These are phyloP conservation scores for Agapanthus africanus DNA, from an alignment of 106 monocot genomes.

Conservation along the genomic window DNA sequence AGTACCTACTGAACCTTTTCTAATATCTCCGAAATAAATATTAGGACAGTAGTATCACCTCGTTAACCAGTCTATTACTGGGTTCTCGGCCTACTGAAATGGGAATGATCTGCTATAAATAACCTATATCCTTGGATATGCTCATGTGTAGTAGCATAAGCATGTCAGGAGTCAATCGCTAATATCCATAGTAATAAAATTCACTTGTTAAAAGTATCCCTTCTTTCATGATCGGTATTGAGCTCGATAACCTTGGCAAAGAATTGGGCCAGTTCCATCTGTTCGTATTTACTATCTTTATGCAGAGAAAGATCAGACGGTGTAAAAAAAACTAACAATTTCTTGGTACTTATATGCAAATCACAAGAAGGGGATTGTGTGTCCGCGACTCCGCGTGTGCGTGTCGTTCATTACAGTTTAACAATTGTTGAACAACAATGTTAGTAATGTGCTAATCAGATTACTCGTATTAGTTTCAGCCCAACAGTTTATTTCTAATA, in stretches of 20 bases:
- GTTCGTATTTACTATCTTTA: too few species aligned
- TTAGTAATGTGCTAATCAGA: too few species aligned
- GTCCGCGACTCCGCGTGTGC: too few species aligned
- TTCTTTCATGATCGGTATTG: not conserved
- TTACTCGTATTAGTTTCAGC: not conserved
- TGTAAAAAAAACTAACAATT: too few species aligned
- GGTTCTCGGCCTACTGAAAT: too few species aligned
- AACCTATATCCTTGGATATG: not conserved
- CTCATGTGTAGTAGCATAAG: not conserved
- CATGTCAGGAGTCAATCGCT: not conserved
- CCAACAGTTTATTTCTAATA: not conserved
- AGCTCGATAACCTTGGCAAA: not conserved
- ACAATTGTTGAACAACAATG: not conserved
- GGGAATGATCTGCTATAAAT: too few species aligned
- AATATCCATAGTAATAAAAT: not conserved
- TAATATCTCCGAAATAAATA: too few species aligned
- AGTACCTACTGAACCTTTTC: too few species aligned
- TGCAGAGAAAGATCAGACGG: too few species aligned
- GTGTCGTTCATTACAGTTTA: not conserved
- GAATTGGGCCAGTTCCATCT: not conserved
- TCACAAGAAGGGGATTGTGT: not conserved
- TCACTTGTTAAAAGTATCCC: not conserved
- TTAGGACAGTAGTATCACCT: too few species aligned
- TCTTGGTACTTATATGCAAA: not conserved
- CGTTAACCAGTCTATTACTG: not conserved